Base-by-base conservation (phyloP, 2,329 filamentous ascomycete genomes). In the Ustulina deusta region DNA sequence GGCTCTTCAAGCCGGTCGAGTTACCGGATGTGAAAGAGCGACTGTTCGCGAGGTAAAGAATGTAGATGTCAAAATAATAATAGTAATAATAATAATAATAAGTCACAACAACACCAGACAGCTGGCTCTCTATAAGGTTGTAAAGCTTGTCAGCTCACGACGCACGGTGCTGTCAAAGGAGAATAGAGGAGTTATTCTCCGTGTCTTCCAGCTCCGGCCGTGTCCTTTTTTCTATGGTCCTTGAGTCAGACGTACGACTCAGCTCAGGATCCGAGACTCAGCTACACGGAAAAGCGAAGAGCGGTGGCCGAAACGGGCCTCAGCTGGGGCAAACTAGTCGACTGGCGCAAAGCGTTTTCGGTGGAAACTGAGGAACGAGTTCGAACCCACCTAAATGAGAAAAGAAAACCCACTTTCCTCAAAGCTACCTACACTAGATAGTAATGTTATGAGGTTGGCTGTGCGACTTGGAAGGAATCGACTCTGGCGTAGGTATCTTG, bases 41-140 rank as follows among this genome's bases (percentile, higher is more conserved):
- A 71, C 60, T 60, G 68, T 42, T 60, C 61, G 56, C 44, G 44
- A 51, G 65, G 67, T 56, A 61, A 73, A 65, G 68, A 73, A 74
- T 71, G 72, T 71, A 69, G 68, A 59, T 20, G 65, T 58, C 60
- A 57, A 34, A 55, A 69, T 40, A 36, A 55, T 36, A 54, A 20
- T n/a, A n/a, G n/a, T n/a, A n/a, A n/a, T n/a, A n/a, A n/a, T n/a
- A n/a, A n/a, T n/a, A n/a, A 34, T 44, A 17, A 36, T 34, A 40
- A 36, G 46, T 27, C 59, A 61, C 54, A 20, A 29, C 61, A 49
- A 25, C 32, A 61, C 32, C 52, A 32, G 15, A 46, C 38, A 40
- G 42, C 34, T 20, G 32, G 32, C 60, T 46, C 29, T 60, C 58
- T 51, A n/a, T 38, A 25, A 44, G 42, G 60, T 40, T 29, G 48